Evolutionary conservation across 148 eudicot genomes (phyloP).

Genomic region (Spergularia bocconei): DNA sequence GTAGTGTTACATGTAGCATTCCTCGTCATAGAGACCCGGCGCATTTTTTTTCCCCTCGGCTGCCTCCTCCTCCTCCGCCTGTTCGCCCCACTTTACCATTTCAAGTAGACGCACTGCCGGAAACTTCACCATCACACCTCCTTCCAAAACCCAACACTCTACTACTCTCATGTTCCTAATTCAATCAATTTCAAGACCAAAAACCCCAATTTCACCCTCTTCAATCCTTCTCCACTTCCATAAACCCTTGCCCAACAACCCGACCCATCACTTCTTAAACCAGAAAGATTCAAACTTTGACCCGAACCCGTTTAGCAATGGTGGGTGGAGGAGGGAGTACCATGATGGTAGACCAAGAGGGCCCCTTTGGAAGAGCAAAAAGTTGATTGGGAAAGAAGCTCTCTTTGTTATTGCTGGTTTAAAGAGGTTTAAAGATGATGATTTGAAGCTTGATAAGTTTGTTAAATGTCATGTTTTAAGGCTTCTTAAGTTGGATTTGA

Average conservation of each 20-base stretch:
- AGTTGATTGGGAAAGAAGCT: conserved; percentile 87
- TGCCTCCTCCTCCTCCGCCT: no score
- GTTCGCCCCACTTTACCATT: no score
- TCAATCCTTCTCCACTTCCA: conserved; percentile 1
- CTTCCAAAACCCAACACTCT: no score
- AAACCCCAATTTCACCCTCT: conserved; percentile 1
- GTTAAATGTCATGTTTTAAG: conserved; percentile 60
- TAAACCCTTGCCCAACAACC: conserved; percentile 2
- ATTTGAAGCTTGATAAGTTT: conserved; percentile 58
- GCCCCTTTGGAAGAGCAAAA: conserved; percentile 85
- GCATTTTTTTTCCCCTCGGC: no score
- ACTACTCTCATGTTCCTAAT: conserved; percentile 25
- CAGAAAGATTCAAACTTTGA: conserved; percentile 3
- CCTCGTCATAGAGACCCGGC: no score
- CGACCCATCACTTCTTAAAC: conserved; percentile 11
- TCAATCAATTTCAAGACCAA: conserved; percentile 29
- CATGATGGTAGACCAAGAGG: conserved; percentile 97
- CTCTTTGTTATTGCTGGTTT: conserved; percentile 62
- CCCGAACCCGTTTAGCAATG: not conserved
- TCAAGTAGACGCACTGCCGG: no score
- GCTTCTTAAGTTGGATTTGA: conserved; percentile 78
- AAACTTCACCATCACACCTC: no score
- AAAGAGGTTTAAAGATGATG: conserved; percentile 70
- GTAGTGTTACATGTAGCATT: no score
- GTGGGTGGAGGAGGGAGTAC: conserved; percentile 27